These are phyloP conservation scores for Aspergillus felis DNA, from an alignment of 2,329 filamentous ascomycete genomes.

Conservation along the genomic window DNA sequence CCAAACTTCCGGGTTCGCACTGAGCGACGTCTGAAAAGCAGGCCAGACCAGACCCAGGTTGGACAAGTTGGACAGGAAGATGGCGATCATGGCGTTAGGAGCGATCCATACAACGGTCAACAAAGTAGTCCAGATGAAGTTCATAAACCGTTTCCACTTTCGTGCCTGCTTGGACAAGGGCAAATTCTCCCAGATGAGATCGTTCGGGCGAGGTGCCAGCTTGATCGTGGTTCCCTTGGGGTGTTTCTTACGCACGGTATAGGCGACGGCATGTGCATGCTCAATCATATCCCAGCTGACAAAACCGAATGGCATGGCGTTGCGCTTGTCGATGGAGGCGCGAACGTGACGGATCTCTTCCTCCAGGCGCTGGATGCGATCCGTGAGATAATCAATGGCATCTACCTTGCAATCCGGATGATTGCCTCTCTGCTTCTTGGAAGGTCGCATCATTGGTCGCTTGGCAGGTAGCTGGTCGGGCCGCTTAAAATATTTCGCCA, in stretches of 20 bases:
- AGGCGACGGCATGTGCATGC: constrained; percentile 85
- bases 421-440: constrained; percentile 71
- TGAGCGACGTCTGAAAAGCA: constrained; percentile 65
- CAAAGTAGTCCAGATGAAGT: constrained; percentile 76
- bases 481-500: constrained; percentile 88
- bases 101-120: constrained; percentile 83
- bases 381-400: constrained; percentile 87
- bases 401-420: constrained; percentile 73
- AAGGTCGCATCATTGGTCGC: constrained; percentile 73
- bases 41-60: constrained; percentile 80
- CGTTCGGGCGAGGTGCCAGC: constrained; percentile 80
- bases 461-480: constrained; percentile 72
- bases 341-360: constrained; percentile 79
- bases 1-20: constrained; percentile 65
- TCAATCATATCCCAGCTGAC: constrained; percentile 86
- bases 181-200: constrained; percentile 96
- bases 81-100: constrained; percentile 89
- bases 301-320: constrained; percentile 88
- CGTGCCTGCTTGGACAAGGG: constrained; percentile 65
- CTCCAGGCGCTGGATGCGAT: constrained; percentile 79
- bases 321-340: constrained; percentile 75
- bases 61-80: constrained; percentile 81
- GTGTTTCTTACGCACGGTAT: constrained; percentile 72
- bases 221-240: constrained; percentile 72
- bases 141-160: constrained; percentile 69